Percentiles rank a stretch among this genome's conserved stretches.
Evolutionary conservation across 176 grass and related monocot species (phyloP).

Genomic region (Canna indica): DNA sequence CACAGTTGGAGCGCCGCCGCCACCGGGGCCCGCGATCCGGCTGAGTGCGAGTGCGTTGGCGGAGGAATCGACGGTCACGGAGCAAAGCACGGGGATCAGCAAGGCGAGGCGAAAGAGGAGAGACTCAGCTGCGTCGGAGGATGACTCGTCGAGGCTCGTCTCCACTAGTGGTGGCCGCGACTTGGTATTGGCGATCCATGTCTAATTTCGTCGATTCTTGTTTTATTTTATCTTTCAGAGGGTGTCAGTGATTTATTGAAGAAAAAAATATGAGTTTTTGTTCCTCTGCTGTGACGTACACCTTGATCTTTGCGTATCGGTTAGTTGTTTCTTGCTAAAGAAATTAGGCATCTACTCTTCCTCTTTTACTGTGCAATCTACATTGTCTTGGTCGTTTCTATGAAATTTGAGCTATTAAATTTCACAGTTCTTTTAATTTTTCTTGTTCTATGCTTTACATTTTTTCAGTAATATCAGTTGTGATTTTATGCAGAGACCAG

Average conservation of each 20-base stretch:
- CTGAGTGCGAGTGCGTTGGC: not conserved
- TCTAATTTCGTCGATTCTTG: not conserved
- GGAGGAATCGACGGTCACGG: constrained; percentile 2
- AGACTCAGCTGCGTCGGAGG: constrained; percentile 3
- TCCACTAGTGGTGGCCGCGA: constrained; percentile 3
- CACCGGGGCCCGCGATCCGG: not conserved
- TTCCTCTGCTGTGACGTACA: not conserved
- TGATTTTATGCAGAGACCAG: too few relatives aligned
- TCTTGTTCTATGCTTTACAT: too few relatives aligned
- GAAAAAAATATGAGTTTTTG: not conserved
- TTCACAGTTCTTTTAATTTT: too few relatives aligned
- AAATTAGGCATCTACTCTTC: too few relatives aligned
- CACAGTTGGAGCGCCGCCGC: not conserved
- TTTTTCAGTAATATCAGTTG: too few relatives aligned
- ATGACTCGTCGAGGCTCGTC: constrained; percentile 13
- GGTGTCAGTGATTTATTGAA: too few relatives aligned
- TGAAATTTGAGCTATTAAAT: too few relatives aligned
- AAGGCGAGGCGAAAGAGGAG: constrained; percentile 14
- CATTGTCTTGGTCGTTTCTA: too few relatives aligned
- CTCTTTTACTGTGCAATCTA: too few relatives aligned
- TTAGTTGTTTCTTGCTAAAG: not conserved
- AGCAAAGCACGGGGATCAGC: not conserved
- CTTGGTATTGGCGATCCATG: constrained; percentile 4
- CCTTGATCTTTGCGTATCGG: not conserved
- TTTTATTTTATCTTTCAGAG: not conserved